Percentiles rank a stretch among this genome's conserved stretches.
Evolutionary conservation across 1,284 basidiomycete genomes (phyloP).

Genomic region (Irpex sp.): DNA sequence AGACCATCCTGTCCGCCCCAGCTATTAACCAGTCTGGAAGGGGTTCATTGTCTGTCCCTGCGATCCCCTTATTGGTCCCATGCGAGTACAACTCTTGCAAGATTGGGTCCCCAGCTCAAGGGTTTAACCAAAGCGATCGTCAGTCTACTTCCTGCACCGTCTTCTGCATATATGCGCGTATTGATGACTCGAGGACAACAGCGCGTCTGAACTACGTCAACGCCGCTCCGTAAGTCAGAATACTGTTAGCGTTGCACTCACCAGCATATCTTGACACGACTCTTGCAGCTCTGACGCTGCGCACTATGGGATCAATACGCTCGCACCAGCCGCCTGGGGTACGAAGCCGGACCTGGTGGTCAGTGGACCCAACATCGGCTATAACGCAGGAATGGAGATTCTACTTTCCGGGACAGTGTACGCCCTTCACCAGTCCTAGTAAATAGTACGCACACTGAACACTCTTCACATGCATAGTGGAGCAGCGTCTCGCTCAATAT

Average conservation of each 20-base stretch:
- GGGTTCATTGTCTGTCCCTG: conserved; percentile 28
- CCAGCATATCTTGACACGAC: background rate
- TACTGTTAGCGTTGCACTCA: background rate
- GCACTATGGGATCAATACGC: conserved; percentile 41
- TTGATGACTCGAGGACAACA: conserved; percentile 4
- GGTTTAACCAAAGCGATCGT: conserved; percentile 13
- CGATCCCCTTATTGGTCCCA: conserved; percentile 21
- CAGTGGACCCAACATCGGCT: conserved; percentile 48
- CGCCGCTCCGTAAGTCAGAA: conserved; percentile 23
- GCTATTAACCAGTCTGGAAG: conserved; percentile 42
- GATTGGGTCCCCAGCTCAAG: conserved; percentile 7
- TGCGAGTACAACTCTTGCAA: conserved; percentile 15
- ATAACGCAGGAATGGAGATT: conserved; percentile 25
- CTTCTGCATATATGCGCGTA: background rate
- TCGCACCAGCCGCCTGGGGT: conserved; percentile 41
- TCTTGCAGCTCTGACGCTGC: conserved; percentile 36
- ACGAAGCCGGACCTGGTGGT: conserved; percentile 46
- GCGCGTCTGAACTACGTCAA: conserved; percentile 35
- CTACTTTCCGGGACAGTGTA: conserved; percentile 46
- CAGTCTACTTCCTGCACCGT: background rate
- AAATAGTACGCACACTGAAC: background rate
- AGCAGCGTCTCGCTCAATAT: conserved; percentile 42
- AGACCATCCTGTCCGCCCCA: conserved; percentile 35
- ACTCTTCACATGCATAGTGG: conserved; percentile 30
- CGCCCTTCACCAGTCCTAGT: background rate